Percentiles rank a stretch among this genome's conserved stretches.
Evolutionary conservation across 2,329 filamentous ascomycete genomes (phyloP).

Genomic region (Bipolaris bicolor): DNA sequence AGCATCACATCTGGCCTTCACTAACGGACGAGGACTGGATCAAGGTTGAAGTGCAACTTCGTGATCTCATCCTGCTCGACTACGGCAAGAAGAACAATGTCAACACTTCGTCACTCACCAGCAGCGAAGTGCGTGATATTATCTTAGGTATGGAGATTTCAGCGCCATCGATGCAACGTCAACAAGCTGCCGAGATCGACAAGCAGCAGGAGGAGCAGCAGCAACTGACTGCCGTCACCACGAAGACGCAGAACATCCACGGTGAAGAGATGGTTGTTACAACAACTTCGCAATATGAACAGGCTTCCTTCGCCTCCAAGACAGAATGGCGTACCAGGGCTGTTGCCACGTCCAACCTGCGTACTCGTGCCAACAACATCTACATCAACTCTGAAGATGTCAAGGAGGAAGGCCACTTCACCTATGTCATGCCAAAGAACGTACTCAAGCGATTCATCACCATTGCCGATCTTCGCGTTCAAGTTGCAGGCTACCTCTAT

Average conservation of each 20-base stretch:
- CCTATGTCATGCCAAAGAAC: slow-evolving; percentile 99
- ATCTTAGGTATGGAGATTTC: slow-evolving; percentile 99
- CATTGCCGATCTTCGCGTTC: slow-evolving; percentile 92
- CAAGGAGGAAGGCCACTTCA: slow-evolving; percentile 83
- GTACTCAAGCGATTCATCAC: slow-evolving; percentile 98
- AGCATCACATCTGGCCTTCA: slow-evolving; percentile 98
- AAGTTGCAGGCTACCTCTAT: slow-evolving; percentile 95
- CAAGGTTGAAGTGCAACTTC: slow-evolving; percentile 95
- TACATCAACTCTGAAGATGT: slow-evolving; percentile 97
- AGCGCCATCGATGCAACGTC: slow-evolving; percentile 95
- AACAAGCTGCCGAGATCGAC: slow-evolving; percentile 98
- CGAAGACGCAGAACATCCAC: slow-evolving; percentile 95
- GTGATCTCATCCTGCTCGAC: slow-evolving; percentile 95
- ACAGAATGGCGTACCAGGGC: slow-evolving; percentile 98
- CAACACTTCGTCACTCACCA: slow-evolving; percentile 95
- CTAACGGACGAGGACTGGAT: slow-evolving; percentile 97
- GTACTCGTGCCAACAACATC: slow-evolving; percentile 95
- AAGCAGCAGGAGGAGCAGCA: slow-evolving; percentile 98
- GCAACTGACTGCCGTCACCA: slow-evolving; percentile 95
- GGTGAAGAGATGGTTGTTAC: slow-evolving; percentile 98
- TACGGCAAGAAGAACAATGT: slow-evolving; percentile 99
- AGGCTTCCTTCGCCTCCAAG: slow-evolving; percentile 97
- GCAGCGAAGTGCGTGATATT: slow-evolving; percentile 95
- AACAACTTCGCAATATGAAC: slow-evolving; percentile 96
- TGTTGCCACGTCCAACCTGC: slow-evolving; percentile 93